A percentile compares a stretch with the other conserved stretches of the same genome.
These are phyloP conservation scores for Gloeophyllum trabeum DNA, from an alignment of 768 basidiomycete species.

Conservation along the genomic window DNA sequence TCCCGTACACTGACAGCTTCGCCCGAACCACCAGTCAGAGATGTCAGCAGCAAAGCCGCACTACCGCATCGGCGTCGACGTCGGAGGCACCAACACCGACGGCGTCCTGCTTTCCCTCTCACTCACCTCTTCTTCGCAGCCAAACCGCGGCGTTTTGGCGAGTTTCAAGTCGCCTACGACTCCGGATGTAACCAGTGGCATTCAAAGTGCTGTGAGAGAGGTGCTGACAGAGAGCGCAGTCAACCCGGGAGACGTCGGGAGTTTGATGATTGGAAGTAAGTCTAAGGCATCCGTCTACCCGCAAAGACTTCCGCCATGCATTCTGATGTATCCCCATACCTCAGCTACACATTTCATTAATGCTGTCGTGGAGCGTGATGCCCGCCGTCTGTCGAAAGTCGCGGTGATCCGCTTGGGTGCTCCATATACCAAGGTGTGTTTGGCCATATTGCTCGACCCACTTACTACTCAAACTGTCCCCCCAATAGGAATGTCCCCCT, in stretches of 20 bases:
- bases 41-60: no score
- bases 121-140: conserved; percentile 9
- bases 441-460: no score
- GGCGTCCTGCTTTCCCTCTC: conserved; percentile 25
- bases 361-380: conserved; percentile 46
- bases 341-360: conserved; percentile 16
- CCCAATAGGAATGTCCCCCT: conserved; percentile 40
- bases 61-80: conserved; percentile 15
- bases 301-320: no score
- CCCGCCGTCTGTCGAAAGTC: conserved; percentile 38
- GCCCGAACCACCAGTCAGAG: no score
- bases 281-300: no score
- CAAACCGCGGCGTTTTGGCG: conserved; percentile 11
- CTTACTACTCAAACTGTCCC: no score
- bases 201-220: conserved; percentile 35
- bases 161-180: conserved; percentile 43
- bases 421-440: conserved; percentile 30
- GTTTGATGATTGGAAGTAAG: conserved; percentile 48
- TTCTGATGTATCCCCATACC: not conserved
- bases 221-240: conserved; percentile 29
- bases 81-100: conserved; percentile 26
- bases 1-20: no score
- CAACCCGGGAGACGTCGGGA: conserved; percentile 27
- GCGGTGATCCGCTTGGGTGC: conserved; percentile 56
- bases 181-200: conserved; percentile 43